These are phyloP conservation scores for Tieghemiomyces parasiticus DNA, from an alignment of 192 early-diverging fungal genomes.

Conservation along the genomic window DNA sequence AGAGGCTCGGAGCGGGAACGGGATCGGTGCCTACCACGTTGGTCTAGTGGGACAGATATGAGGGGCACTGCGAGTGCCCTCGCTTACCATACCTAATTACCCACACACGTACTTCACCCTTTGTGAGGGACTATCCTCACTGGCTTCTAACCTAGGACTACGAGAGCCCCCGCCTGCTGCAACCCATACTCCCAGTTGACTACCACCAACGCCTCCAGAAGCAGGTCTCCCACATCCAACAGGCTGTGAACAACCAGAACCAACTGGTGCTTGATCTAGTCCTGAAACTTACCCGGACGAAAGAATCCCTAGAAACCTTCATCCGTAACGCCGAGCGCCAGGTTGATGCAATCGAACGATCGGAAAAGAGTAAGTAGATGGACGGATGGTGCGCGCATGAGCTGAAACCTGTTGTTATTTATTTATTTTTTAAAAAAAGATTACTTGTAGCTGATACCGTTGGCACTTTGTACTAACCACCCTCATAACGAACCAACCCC, in stretches of 20 bases:
- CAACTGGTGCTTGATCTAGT: conserved; percentile 3
- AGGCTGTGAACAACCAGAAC: background rate
- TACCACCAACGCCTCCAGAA: conserved; percentile 7
- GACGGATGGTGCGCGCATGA: too few relatives aligned
- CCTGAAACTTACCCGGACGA: background rate
- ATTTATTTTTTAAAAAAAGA: background rate
- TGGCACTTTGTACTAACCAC: too few relatives aligned
- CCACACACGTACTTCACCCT: too few relatives aligned
- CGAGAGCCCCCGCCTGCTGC: too few relatives aligned
- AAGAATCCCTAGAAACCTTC: background rate
- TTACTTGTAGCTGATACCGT: too few relatives aligned
- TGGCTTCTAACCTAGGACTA: too few relatives aligned
- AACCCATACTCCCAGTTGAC: too few relatives aligned
- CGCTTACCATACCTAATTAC: background rate
- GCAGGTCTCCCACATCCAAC: background rate
- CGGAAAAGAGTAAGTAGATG: background rate
- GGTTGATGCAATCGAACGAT: background rate
- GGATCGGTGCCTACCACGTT: background rate
- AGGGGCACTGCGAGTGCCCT: background rate
- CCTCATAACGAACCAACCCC: too few relatives aligned
- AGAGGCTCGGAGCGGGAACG: background rate
- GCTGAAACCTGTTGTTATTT: too few relatives aligned
- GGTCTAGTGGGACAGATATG: background rate
- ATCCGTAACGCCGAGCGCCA: background rate
- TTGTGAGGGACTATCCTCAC: too few relatives aligned